phyloP scores from a whole-genome alignment of 2,329 filamentous ascomycete species.

The Elsinoe batatas region DNA sequence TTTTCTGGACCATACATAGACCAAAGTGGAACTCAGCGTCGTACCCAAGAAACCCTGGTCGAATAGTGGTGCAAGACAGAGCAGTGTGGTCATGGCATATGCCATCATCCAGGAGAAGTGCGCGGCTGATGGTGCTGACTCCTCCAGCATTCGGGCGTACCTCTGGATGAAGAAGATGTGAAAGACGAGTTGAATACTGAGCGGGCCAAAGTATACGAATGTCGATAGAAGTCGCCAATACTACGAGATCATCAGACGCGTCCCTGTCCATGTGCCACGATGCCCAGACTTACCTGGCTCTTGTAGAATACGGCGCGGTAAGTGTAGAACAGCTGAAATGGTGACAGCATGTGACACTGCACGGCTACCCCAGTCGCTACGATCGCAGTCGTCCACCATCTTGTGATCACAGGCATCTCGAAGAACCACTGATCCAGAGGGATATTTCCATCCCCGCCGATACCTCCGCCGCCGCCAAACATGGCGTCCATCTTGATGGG shows the following conservation, averaged over 20 bases:
- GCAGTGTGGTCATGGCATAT: slow-evolving; percentile 70
- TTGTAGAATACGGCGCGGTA: slow-evolving; percentile 85
- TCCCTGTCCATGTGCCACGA: neutral
- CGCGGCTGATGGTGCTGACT: slow-evolving; percentile 85
- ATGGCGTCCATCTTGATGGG: slow-evolving; percentile 36
- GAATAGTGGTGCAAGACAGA: slow-evolving; percentile 74
- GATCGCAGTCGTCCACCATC: slow-evolving; percentile 94
- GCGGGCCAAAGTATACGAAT: slow-evolving; percentile 93
- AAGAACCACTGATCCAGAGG: slow-evolving; percentile 97
- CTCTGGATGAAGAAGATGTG: slow-evolving; percentile 97
- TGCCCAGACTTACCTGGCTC: slow-evolving; percentile 58
- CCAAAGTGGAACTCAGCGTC: slow-evolving; percentile 80
- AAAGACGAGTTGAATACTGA: slow-evolving; percentile 89
- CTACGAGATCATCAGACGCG: slow-evolving; percentile 37
- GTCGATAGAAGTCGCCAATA: slow-evolving; percentile 96
- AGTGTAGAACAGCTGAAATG: slow-evolving; percentile 96
- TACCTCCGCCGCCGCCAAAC: slow-evolving; percentile 24
- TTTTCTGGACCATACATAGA: slow-evolving; percentile 95
- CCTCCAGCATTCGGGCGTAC: slow-evolving; percentile 89
- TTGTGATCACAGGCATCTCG: slow-evolving; percentile 93
- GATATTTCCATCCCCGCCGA: slow-evolving; percentile 32
- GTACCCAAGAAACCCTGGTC: slow-evolving; percentile 93
- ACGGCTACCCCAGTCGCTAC: slow-evolving; percentile 80
- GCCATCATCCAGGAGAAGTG: slow-evolving; percentile 91
- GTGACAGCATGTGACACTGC: slow-evolving; percentile 84